phyloP scores from a whole-genome alignment of 164 flowering plant species.

The Berberis vulgaris region DNA sequence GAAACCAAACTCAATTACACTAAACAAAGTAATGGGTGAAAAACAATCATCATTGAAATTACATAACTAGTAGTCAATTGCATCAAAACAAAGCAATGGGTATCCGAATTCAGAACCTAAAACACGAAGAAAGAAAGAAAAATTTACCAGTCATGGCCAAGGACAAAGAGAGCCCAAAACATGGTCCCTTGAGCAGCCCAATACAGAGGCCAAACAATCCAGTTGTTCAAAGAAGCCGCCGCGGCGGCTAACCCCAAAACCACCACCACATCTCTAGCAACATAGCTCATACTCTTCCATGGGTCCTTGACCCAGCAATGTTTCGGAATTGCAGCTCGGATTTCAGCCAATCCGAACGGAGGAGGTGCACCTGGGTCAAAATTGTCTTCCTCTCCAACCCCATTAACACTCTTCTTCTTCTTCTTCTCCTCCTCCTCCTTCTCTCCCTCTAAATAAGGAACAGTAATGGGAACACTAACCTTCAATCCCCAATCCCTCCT shows the following conservation, averaged over 20 bases:
- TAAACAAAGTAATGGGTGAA: conserved; percentile 2
- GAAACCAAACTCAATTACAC: conserved; percentile 7
- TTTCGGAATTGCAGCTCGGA: conserved; percentile 79
- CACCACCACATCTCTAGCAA: conserved; percentile 50
- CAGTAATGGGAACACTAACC: conserved; percentile 20
- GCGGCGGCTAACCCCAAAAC: conserved; percentile 40
- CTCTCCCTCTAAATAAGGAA: conserved; percentile 11
- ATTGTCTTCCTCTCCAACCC: conserved; percentile 3
- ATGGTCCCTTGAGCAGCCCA: conserved; percentile 89
- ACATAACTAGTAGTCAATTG: not conserved
- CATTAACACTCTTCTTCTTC: conserved; percentile 10
- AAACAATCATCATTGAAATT: not conserved
- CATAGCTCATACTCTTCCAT: conserved; percentile 68
- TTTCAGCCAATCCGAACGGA: conserved; percentile 65
- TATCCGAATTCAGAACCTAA: not conserved
- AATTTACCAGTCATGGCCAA: conserved; percentile 82
- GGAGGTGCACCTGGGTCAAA: conserved; percentile 69
- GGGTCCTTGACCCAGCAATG: conserved; percentile 91
- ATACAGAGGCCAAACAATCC: conserved; percentile 76
- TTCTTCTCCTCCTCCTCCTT: conserved; percentile 2
- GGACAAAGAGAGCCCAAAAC: conserved; percentile 92
- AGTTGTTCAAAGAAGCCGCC: conserved; percentile 42
- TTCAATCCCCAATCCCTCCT: conserved; percentile 17
- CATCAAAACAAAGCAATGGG: no score
- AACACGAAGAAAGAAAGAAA: not conserved